phyloP scores from a whole-genome alignment of 768 basidiomycete species.

The Xanthoconium stramineum region DNA sequence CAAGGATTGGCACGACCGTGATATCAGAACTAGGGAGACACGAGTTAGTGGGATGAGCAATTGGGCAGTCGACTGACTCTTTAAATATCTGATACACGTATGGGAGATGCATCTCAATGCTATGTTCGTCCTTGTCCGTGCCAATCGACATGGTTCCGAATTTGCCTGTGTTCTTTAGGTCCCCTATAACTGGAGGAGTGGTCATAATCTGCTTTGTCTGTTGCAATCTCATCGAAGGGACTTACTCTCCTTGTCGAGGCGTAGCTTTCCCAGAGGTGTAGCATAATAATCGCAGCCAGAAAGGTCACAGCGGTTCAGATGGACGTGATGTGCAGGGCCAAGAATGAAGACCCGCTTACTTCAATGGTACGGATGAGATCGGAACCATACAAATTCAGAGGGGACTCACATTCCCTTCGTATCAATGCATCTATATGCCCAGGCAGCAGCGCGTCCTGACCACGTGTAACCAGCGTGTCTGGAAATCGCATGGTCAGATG shows the following conservation, averaged over 20 bases:
- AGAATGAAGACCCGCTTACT: constrained; percentile 93
- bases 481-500: constrained; percentile 12
- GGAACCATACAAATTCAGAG: not conserved
- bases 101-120: constrained; percentile 96
- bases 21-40: constrained; percentile 58
- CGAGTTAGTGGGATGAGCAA: constrained; percentile 1
- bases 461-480: constrained; percentile 97
- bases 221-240: constrained; percentile 1
- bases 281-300: constrained; percentile 73
- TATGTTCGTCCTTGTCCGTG: constrained; percentile 93
- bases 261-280: constrained; percentile 83
- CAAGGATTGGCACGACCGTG: constrained; percentile 82
- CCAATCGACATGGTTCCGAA: constrained; percentile 65
- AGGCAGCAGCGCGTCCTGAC: constrained; percentile 91
- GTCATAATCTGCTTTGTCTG: constrained; percentile 5
- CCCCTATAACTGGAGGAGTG: constrained; percentile 11
- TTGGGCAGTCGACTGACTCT: constrained; percentile 45
- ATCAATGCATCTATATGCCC: constrained; percentile 92
- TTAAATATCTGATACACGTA: constrained; percentile 84
- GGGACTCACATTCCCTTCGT: constrained; percentile 68
- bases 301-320: constrained; percentile 84
- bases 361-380: constrained; percentile 10
- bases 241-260: constrained; percentile 77
- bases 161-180: constrained; percentile 25
- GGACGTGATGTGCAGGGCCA: constrained; percentile 93